phyloP scores from a whole-genome alignment of 345 rosid species.

The Mercurialis annua region DNA sequence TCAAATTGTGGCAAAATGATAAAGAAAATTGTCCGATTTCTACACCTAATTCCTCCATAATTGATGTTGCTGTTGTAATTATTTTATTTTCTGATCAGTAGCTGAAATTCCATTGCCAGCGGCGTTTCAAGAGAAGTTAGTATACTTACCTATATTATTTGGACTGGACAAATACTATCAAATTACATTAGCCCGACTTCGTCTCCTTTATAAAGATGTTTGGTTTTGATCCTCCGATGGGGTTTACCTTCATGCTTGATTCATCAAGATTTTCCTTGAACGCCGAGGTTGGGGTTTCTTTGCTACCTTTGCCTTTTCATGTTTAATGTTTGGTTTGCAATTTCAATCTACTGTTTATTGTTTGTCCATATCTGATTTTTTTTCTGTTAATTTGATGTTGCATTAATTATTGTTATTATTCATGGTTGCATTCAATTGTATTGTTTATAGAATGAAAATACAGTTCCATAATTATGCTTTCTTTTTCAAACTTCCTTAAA shows the following conservation, averaged over 20 bases:
- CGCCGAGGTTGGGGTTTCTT: conserved; percentile 52
- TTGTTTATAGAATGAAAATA: too few relatives aligned
- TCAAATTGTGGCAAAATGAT: too few relatives aligned
- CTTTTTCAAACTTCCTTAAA: too few relatives aligned
- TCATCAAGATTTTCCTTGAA: conserved; percentile 76
- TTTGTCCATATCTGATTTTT: too few relatives aligned
- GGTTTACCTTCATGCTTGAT: conserved; percentile 90
- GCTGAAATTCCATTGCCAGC: conserved; percentile 90
- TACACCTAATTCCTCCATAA: too few relatives aligned
- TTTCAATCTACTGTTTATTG: not conserved
- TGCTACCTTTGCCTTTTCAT: not conserved
- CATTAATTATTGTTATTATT: not conserved
- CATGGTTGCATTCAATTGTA: not conserved
- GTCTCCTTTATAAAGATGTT: conserved; percentile 78
- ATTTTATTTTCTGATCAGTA: too few relatives aligned
- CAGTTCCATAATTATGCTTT: too few relatives aligned
- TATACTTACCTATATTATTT: conserved; percentile 90
- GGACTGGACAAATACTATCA: conserved; percentile 85
- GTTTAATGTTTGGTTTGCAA: not conserved
- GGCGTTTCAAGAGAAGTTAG: conserved; percentile 89
- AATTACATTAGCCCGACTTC: conserved; percentile 74
- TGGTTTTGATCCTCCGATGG: conserved; percentile 97
- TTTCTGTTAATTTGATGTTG: too few relatives aligned
- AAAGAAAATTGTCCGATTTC: too few relatives aligned
- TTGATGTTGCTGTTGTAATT: too few relatives aligned